Evolutionary conservation across 164 flowering plant species (phyloP).

Genomic region (Tetrastigma voinierianum): DNA sequence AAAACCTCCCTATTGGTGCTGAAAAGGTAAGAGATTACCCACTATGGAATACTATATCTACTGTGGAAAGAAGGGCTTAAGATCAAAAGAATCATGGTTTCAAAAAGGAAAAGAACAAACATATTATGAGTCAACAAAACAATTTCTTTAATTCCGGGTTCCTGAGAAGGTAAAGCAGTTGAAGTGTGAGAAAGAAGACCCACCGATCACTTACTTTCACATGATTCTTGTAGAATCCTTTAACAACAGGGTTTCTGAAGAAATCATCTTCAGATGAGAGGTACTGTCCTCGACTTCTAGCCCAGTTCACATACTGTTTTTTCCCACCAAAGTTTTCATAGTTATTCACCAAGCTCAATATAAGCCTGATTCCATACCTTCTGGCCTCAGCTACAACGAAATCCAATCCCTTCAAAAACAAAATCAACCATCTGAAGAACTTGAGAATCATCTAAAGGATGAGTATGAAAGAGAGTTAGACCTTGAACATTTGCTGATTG

Average conservation of each 20-base stretch:
- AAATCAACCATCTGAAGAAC: neutral
- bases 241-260: constrained; percentile 60
- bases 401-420: constrained; percentile 60
- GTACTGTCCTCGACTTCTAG: constrained; percentile 56
- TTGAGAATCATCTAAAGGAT: neutral
- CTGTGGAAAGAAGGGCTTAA: neutral
- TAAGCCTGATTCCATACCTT: constrained; percentile 65
- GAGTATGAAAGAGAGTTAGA: constrained; percentile 6
- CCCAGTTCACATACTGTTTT: constrained; percentile 85
- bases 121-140: neutral
- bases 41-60: neutral
- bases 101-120: neutral
- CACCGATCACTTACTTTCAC: constrained; percentile 29
- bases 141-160: neutral
- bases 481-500: constrained; percentile 74
- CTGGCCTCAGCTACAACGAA: constrained; percentile 79
- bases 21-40: too few relatives aligned
- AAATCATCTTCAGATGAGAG: constrained; percentile 77
- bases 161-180: neutral
- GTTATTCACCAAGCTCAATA: constrained; percentile 71
- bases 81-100: neutral
- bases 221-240: constrained; percentile 71
- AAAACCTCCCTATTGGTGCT: too few relatives aligned
- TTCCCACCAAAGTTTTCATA: constrained; percentile 75
- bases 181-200: neutral